Percentiles rank a stretch among this genome's conserved stretches.
phyloP scores from a whole-genome alignment of 2,329 filamentous ascomycete species.

The Talaromyces sp. region DNA sequence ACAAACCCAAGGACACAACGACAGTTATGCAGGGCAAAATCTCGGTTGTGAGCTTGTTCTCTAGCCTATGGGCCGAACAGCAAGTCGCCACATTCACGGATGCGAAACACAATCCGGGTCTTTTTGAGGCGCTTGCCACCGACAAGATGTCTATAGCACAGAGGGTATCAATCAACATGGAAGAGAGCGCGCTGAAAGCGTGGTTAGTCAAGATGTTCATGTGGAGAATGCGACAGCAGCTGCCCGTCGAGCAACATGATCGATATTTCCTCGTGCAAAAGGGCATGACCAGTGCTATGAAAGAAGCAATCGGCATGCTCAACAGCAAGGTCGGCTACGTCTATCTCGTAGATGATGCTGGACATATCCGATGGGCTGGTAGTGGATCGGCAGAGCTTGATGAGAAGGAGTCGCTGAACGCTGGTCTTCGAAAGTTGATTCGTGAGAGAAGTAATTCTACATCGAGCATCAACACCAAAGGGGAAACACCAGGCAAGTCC shows the following conservation, averaged over 20 bases:
- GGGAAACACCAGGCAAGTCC: constrained; percentile 1
- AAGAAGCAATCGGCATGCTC: constrained; percentile 61
- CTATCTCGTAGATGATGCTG: constrained; percentile 81
- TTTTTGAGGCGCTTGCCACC: constrained; percentile 58
- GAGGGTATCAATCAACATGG: constrained; percentile 79
- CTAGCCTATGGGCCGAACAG: constrained; percentile 75
- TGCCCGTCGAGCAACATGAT: constrained; percentile 47
- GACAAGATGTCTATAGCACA: constrained; percentile 53
- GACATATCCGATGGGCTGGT: constrained; percentile 90
- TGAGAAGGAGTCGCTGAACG: constrained; percentile 39
- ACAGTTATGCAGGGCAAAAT: constrained; percentile 66
- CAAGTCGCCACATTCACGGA: constrained; percentile 71
- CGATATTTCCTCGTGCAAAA: constrained; percentile 57
- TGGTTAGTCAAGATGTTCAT: constrained; percentile 53
- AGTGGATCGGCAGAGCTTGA: constrained; percentile 48
- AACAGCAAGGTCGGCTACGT: constrained; percentile 93
- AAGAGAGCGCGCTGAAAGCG: constrained; percentile 67
- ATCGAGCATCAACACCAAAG: constrained; percentile 13
- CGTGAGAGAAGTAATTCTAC: constrained; percentile 30
- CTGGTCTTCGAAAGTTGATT: constrained; percentile 36
- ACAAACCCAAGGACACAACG: constrained; percentile 64
- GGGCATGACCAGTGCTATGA: constrained; percentile 51
- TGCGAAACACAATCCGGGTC: constrained; percentile 60
- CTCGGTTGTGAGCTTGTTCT: constrained; percentile 75
- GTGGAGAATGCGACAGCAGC: constrained; percentile 43